phyloP scores from a whole-genome alignment of 2,329 filamentous ascomycete genomes.

The Colletotrichum destructivum region DNA sequence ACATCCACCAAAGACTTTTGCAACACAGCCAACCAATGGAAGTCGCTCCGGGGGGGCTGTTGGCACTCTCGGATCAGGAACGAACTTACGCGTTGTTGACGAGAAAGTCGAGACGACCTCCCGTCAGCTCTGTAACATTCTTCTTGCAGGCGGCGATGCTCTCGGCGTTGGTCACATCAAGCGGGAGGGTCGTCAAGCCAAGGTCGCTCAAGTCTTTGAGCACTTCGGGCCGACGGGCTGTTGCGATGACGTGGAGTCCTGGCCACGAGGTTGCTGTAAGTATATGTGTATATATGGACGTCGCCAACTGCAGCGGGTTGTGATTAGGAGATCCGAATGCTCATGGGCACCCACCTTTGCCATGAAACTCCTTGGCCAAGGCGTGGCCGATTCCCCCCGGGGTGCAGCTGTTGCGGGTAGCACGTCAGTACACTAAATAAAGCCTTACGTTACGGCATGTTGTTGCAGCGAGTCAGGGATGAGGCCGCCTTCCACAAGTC shows the following conservation, averaged over 20 bases:
- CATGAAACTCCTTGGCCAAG: conserved; percentile 67
- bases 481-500: not conserved
- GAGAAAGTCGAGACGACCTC: conserved; percentile 69
- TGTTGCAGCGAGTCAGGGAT: not conserved
- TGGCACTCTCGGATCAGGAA: not conserved
- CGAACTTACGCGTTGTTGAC: conserved; percentile 71
- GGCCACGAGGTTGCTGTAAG: not conserved
- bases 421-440: conserved; percentile 4
- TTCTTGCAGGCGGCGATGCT: conserved; percentile 66
- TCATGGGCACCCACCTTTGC: conserved; percentile 57
- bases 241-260: conserved; percentile 71
- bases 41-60: too few species aligned
- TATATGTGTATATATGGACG: not conserved
- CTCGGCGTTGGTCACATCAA: conserved; percentile 68
- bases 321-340: not conserved
- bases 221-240: conserved; percentile 66
- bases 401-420: conserved; percentile 65
- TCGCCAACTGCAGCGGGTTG: too few species aligned
- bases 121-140: conserved; percentile 63
- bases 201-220: conserved; percentile 60
- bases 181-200: conserved; percentile 65
- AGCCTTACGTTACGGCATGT: not conserved
- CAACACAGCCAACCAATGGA: too few species aligned
- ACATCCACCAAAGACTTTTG: not conserved
- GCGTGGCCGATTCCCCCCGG: conserved; percentile 72